Base-by-base conservation (phyloP, 2,329 filamentous ascomycete species). In the Talaromyces amestolkiae region DNA sequence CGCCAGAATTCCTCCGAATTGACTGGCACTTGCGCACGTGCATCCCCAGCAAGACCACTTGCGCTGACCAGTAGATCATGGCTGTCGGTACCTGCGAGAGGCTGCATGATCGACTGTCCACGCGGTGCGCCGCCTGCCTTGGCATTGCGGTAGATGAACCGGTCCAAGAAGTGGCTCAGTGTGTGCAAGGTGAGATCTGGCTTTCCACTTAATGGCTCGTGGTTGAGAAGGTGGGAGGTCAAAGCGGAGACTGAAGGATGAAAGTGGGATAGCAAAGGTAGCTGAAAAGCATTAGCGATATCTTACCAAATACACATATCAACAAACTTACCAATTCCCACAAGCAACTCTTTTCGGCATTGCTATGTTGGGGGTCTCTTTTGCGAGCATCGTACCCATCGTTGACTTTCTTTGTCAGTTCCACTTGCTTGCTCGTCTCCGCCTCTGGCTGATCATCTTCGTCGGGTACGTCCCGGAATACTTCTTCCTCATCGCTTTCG, bases 91-190 rank as follows among this genome's bases (percentile, higher is more conserved):
- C 87, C 87, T 61, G 86, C 85, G 73, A 97, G 86, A 45, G 96
- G 95, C 78, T 99, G 95, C 95, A 99, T 99, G 77, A 99, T 96
- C 31, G 93, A 97, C 33, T 86, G 85, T 59, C 96, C 96, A 69
- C 91, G 91, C 35, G 87, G 83, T 22, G 78, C 76, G 17, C 85
- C 85, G 3, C 88, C 71, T 7, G 77, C 82, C 83, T 97, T 97
- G 68, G 94, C 89, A 72, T 95, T 97, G 70, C 92, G 90, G 84
- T 98, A 99, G n/a, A 97, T 92, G 77, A 99, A 99, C 71, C 96
- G 93, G 79, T 99, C 95, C 65, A 99, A 84, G 84, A 99, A 99
- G 77, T 96, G 91, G 73, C 95, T 95, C 58, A 99, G 85, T 1
- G 92, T 95, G 77, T 98, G 94, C 65, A 92, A 89, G 17, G 91